Conservation (phyloP, 305 asterid genomes). For the Solanum aculeatissimum region DNA sequence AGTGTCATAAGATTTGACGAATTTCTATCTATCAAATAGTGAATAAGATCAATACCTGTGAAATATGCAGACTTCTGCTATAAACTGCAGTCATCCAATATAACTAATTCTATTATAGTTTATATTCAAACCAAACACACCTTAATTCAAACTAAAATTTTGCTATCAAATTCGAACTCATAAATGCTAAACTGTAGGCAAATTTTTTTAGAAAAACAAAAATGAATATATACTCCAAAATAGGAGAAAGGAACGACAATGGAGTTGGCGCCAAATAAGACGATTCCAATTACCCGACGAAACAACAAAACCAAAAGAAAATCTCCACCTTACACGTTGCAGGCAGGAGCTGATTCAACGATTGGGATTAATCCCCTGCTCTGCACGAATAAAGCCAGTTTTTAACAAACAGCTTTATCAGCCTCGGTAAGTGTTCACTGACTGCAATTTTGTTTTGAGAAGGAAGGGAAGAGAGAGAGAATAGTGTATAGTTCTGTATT, state of each 20-base stretch:
- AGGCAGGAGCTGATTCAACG: neutral
- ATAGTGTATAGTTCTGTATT: neutral
- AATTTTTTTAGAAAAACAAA: no score
- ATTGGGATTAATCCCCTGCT: neutral
- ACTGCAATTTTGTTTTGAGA: neutral
- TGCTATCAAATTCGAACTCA: no score
- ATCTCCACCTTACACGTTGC: neutral
- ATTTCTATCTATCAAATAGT: neutral
- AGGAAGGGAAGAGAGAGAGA: neutral
- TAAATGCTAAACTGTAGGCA: no score
- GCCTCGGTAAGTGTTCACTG: neutral
- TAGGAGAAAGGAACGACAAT: neutral
- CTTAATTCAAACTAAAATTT: no score
- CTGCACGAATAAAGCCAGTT: neutral
- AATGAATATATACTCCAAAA: no score
- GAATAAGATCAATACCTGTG: conserved; percentile 23
- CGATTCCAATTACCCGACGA: neutral
- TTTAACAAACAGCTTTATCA: neutral
- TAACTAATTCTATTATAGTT: no score
- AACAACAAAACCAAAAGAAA: neutral
- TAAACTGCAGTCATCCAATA: conserved; percentile 31
- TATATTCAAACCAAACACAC: no score
- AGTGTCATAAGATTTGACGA: neutral
- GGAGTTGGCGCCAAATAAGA: neutral
- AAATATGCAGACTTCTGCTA: conserved; percentile 36